These are phyloP conservation scores for Fallopia convolvulus DNA, from an alignment of 148 eudicot species.

Conservation along the genomic window DNA sequence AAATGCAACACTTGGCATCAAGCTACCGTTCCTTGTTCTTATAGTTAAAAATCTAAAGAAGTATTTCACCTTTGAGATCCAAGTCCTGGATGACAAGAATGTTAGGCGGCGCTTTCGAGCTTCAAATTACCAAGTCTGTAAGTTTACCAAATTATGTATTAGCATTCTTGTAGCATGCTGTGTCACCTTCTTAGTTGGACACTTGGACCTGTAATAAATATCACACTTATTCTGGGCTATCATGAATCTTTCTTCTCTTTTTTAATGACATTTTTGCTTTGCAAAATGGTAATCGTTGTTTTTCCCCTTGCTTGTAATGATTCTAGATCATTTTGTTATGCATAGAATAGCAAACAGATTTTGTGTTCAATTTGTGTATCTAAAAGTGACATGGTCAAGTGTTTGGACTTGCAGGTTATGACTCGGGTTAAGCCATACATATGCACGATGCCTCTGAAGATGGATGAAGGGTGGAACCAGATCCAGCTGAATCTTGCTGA, in stretches of 20 bases:
- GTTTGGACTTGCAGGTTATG: slow-evolving; percentile 42
- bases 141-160: slow-evolving; percentile 43
- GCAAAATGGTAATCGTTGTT: not conserved
- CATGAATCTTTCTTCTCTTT: not conserved
- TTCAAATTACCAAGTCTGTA: slow-evolving; percentile 99
- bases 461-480: slow-evolving; percentile 99
- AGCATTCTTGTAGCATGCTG: not conserved
- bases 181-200: not conserved
- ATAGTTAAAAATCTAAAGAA: slow-evolving; percentile 92
- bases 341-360: not conserved
- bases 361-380: not conserved
- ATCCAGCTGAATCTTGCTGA: slow-evolving; percentile 93
- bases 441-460: slow-evolving; percentile 95
- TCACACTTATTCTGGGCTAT: not conserved
- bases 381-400: not conserved
- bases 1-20: slow-evolving; percentile 94
- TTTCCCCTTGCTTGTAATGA: not conserved
- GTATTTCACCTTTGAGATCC: slow-evolving; percentile 96
- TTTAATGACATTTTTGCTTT: not conserved
- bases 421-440: slow-evolving; percentile 96
- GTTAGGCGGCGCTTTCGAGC: slow-evolving; percentile 98
- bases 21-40: slow-evolving; percentile 86
- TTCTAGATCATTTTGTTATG: not conserved
- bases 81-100: slow-evolving; percentile 97
- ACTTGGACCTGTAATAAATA: not conserved